Base-by-base conservation (phyloP, 805 yeast genomes). In the Isabelozyma pseudorhagii region DNA sequence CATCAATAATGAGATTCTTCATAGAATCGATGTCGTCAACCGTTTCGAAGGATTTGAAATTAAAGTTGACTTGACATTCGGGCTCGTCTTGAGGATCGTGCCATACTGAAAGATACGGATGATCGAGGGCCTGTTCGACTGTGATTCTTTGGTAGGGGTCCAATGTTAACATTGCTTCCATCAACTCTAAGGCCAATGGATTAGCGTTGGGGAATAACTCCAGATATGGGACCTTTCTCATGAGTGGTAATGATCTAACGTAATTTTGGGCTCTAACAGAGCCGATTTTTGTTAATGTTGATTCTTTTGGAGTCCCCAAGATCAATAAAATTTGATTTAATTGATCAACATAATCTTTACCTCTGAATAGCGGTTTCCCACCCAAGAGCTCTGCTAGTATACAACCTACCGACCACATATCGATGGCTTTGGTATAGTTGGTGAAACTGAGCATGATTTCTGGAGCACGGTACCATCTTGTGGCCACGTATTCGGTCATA, bases 401-500 rank as follows among this genome's bases (percentile, higher is more conserved):
- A 71, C 99, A 94, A 3, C 99, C 99, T 17, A 94, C 96, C 0
- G 97, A 90, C 99, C 99, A 94, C 50, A 94, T 80, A 67, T 94
- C 99, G 51, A 94, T 93, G 21, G 99, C 97, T 71, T 90, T 92
- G 5, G 98, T 89, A 68, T 93, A 93, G 51, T 92, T 89, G 66
- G 94, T 96, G 73, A 89, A 90, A 55, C 96, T 86, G 48, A 94
- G 77, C 91, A 94, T 93, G 68, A 94, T 91, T 64, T 94, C 99
- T 0, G 99, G 99, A 3, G 99, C 99, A 57, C 99, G 78, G 69
- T 94, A 94, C 99, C 99, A 94, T 66, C 99, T 80, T 0, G 99
- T 94, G 31, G 99, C 98, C 27, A 94, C 99, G 64, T 94, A 94
- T 67, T 93, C 98, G 1, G 99, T 94, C 76, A 93, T 74, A 61